phyloP scores from a whole-genome alignment of 2,329 filamentous ascomycete genomes.

The Fusarium sp. region DNA sequence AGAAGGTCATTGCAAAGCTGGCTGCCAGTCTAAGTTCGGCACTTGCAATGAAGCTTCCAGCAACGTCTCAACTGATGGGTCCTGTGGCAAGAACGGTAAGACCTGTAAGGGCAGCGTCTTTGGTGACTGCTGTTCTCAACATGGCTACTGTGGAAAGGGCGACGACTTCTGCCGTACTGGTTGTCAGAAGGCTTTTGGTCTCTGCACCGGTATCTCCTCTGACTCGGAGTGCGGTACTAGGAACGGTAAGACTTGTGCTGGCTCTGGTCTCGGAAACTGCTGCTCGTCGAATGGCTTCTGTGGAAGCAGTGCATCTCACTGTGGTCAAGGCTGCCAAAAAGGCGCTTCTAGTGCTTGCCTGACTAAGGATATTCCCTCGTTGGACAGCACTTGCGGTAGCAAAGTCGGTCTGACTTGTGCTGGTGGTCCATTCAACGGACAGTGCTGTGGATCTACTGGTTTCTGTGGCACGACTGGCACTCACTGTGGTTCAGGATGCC shows the following conservation, averaged over 20 bases:
- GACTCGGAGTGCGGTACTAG: conserved; percentile 8
- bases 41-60: background rate
- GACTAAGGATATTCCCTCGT: background rate
- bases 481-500: background rate
- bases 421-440: conserved; percentile 15
- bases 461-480: background rate
- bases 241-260: conserved; percentile 18
- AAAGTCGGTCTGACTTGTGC: conserved; percentile 11
- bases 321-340: conserved; percentile 21
- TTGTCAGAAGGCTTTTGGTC: background rate
- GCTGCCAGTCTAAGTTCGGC: background rate
- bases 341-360: background rate
- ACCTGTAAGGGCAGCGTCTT: conserved; percentile 6
- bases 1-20: background rate
- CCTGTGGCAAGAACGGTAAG: conserved; percentile 19
- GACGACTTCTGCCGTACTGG: background rate
- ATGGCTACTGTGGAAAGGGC: conserved; percentile 10
- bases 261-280: conserved; percentile 15
- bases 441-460: conserved; percentile 4
- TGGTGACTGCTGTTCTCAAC: conserved; percentile 9
- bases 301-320: conserved; percentile 9
- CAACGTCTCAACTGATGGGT: conserved; percentile 5
- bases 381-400: background rate
- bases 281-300: conserved; percentile 11
- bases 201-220: background rate